phyloP scores from a whole-genome alignment of 768 basidiomycete genomes.

The Pleurotus tuber-regium region DNA sequence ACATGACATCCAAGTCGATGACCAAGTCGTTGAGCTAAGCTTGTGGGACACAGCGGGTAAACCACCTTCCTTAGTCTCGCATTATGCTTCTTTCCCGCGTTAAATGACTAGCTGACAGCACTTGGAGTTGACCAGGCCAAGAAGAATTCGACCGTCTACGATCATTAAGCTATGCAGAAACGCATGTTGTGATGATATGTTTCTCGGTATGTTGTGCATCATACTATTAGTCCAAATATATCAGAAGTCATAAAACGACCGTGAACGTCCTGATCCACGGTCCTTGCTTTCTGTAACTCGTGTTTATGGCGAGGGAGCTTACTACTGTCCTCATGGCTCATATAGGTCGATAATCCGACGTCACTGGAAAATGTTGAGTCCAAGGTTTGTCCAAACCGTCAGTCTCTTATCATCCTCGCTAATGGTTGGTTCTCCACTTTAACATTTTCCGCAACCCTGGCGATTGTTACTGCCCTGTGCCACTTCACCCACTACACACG shows the following conservation, averaged over 20 bases:
- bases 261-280: too few relatives aligned
- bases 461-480: too few relatives aligned
- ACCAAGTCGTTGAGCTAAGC: conserved; percentile 85
- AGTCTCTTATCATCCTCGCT: neutral
- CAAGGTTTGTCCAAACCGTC: conserved; percentile 52
- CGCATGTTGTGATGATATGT: conserved; percentile 94
- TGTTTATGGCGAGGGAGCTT: too few relatives aligned
- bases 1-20: conserved; percentile 84
- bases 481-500: too few relatives aligned
- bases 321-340: too few relatives aligned
- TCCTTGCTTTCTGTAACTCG: too few relatives aligned
- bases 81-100: conserved; percentile 8
- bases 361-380: conserved; percentile 95
- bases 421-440: neutral
- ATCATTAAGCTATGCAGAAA: conserved; percentile 95
- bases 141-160: conserved; percentile 94
- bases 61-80: conserved; percentile 18
- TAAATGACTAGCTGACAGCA: conserved; percentile 22
- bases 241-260: neutral
- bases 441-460: neutral
- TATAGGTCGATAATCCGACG: conserved; percentile 87
- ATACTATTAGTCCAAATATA: neutral
- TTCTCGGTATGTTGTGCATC: conserved; percentile 66
- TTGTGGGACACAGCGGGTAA: conserved; percentile 97
- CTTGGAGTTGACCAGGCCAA: conserved; percentile 56